Evolutionary conservation across 129 eudicot genomes (phyloP), one percentile per base, ranked within the genome.

Genomic region (Saussurea involucrata): DNA sequence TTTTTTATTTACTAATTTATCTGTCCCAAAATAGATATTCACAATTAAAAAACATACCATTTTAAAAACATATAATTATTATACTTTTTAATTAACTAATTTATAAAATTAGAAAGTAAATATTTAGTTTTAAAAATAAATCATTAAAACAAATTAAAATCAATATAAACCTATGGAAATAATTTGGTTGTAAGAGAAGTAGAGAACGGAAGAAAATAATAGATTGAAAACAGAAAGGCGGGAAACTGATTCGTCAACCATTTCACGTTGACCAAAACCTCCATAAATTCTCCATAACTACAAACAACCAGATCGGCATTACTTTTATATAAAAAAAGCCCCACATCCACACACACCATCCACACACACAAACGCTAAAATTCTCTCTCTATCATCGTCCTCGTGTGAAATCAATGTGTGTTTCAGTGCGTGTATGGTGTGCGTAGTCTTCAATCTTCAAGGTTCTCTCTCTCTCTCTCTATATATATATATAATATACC

Each of bases 171-270:
- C 10, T 34, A 49, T 4, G 18, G 17, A 15, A 3, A 49, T 13
- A 12, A 34, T 8, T 8, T 36, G 11, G 44, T 36, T 49, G 18
- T n/a, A 49, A 15, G 18, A 34, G 0, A n/a, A n/a, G n/a, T n/a
- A 5, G 10, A 13, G 8, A 53, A 53, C 22, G 22, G 9, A 17
- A 53, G 22, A 40, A 2, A 53, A 53, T n/a, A 53, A 17, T 9
- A 53, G 28, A 21, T 18, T 60, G 73, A 66, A 66, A 65, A 21
- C n/a, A 49, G 60, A 40, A 80, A 64, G 79, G 83, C 83, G 83
- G 83, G 83, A 80, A 73, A 58, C 2, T 0, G 40, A 73, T 65
- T 66, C 79, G 83, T 80, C 83, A 22, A 72, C 79, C 79, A 31
- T 46, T 67, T 66, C 24, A 32, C 53, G 34, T 37, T 13, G 34